Evolutionary conservation across 169 alveolate species (phyloP).

Genomic region (Sarcocystis neurona): DNA sequence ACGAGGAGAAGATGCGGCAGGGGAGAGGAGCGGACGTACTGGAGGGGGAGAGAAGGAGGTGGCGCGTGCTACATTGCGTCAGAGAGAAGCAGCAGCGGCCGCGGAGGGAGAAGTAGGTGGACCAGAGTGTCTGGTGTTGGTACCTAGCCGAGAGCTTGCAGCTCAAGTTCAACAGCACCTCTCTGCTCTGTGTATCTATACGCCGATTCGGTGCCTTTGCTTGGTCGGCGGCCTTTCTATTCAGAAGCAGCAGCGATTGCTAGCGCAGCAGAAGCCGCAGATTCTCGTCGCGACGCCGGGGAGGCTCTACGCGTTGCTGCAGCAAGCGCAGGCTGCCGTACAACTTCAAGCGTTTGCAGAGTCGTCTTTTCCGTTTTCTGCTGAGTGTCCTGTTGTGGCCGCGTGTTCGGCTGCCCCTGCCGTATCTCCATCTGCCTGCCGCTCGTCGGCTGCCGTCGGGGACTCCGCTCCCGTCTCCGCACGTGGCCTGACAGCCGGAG

Average conservation of each 20-base stretch:
- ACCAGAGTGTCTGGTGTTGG: constrained; percentile 66
- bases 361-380: no score
- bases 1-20: no score
- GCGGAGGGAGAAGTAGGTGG: constrained; percentile 1
- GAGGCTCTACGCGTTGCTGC: constrained; percentile 75
- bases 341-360: no score
- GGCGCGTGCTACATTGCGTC: no score
- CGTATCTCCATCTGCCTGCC: no score
- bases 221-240: constrained; percentile 97
- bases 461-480: no score
- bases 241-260: constrained; percentile 90
- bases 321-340: background rate
- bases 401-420: no score
- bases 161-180: constrained; percentile 74
- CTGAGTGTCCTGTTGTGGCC: no score
- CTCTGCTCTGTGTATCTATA: constrained; percentile 35
- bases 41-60: no score
- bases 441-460: no score
- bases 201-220: constrained; percentile 62
- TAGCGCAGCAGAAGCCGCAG: constrained; percentile 91
- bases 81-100: background rate
- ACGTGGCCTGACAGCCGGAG: no score
- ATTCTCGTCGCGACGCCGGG: constrained; percentile 98
- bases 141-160: constrained; percentile 84
- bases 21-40: no score